Base-by-base conservation (phyloP, 306 rosid genomes). In the Luffa aegyptiaca region DNA sequence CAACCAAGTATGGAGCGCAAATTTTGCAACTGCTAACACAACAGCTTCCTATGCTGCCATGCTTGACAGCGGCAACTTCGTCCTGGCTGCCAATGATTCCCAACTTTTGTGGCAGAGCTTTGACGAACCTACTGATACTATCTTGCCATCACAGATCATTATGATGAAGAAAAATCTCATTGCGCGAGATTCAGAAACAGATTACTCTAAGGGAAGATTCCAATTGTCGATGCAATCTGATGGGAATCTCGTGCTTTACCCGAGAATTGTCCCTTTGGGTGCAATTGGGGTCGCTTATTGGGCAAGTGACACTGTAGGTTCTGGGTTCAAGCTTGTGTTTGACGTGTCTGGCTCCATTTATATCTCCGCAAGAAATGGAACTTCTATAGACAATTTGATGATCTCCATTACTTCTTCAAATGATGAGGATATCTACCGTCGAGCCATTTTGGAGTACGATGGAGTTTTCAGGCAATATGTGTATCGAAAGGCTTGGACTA, bases 381-480 rank as follows among this genome's bases (percentile, higher is more conserved):
- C 55, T 62, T 39, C 41, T 75, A 80, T 85, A 2, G 18, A 3
- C 1, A 77, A 61, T 80, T 0, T 41, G 6, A 16, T 44, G 14
- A 1, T 2, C 55, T 26, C 52, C 0, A 3, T 0, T n/a, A 9
- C 59, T 2, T 7, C 73, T 77, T 39, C 86, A 11, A 74, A 39
- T 42, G 14, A 39, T 42, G 14, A 37, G 8, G 45, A 17, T 16
- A 65, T 74, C 78, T 88, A 87, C 81, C 88, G 86, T 45, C 84
- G 91, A 81, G 96, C 89, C 3, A 81, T 88, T 58, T 84, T 91
- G 66, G 97, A 93, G 45, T 42, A 69, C 49, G 68, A 80, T 81
- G 97, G 97, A 48, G 86, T 89, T 85, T 82, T 91, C 64, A 84
- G 93, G 8, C 87, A 80, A 17, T 91, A 86, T 63, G 61, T 66